phyloP scores from a whole-genome alignment of 2,329 filamentous ascomycete species.

The Colletotrichum caudatum region DNA sequence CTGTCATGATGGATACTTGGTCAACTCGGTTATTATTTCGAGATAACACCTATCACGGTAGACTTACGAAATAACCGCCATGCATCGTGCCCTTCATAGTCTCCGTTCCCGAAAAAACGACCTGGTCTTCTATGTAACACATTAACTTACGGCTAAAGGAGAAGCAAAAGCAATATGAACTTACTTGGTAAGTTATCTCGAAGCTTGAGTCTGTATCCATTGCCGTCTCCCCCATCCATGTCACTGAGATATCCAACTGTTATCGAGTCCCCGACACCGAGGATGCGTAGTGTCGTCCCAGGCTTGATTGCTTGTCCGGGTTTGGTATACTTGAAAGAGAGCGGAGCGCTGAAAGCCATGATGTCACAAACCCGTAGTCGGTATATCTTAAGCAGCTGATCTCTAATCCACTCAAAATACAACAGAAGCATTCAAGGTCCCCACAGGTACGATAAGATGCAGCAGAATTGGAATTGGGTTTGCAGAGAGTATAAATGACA shows the following conservation, averaged over 20 bases:
- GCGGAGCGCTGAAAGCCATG: conserved; percentile 7
- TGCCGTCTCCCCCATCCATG: conserved; percentile 49
- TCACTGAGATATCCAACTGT: conserved; percentile 47
- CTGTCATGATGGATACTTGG: conserved; percentile 24
- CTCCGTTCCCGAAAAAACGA: conserved; percentile 51
- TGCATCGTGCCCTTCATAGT: conserved; percentile 46
- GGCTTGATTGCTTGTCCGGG: conserved; percentile 42
- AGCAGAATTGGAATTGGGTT: neutral
- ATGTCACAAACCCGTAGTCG: neutral
- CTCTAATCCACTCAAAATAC: neutral
- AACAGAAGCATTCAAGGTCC: no score
- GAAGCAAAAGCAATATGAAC: neutral
- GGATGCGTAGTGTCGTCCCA: conserved; percentile 51
- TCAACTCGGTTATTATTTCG: neutral
- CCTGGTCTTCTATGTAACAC: conserved; percentile 41
- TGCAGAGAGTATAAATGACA: neutral
- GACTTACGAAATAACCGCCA: conserved; percentile 51
- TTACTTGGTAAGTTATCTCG: conserved; percentile 48
- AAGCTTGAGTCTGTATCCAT: conserved; percentile 52
- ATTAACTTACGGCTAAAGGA: neutral
- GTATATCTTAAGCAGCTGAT: neutral
- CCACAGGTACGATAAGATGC: neutral
- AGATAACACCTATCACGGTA: neutral
- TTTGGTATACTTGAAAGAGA: conserved; percentile 16
- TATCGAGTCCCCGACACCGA: conserved; percentile 55